Base-by-base conservation (phyloP, 345 rosid species). In the Eucalyptus cloeziana region DNA sequence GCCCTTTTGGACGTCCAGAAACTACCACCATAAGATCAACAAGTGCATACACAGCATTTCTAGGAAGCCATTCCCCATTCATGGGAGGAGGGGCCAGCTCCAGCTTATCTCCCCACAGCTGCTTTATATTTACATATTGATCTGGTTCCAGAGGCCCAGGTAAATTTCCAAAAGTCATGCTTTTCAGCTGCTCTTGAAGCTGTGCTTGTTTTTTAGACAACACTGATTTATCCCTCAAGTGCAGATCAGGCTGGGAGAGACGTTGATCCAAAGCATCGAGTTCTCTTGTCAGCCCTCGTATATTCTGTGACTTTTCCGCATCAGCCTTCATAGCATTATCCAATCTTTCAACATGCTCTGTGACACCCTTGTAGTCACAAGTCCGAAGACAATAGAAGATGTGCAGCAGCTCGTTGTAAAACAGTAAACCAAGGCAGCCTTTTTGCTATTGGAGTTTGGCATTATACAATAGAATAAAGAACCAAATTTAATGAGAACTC, bases 31-130 rank as follows among this genome's bases (percentile, higher is more conserved):
- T 97, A 86, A 98, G 99, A 91, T 98, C 98, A 89, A 98, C 96
- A 88, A 98, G 94, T 51, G 99, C 97, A 93, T 92, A 93, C 49
- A 97, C 95, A 88, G 99, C 99, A 93, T 91, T 93, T 93, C 96
- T 96, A 15, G 99, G 99, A 60, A 98, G 93, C 99, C 99, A 98
- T 89, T 97, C 97, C 88, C 99, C 99, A 93, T 97, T 94, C 50
- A 98, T 92, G 44, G 99, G 99, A 90, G 96, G 92, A 47, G 96
- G 97, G 83, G 99, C 98, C 71, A 98, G 95, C 86, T 96, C 88
- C 90, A 98, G 95, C 94, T 91, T 95, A 91, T 96, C 98, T 80
- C 94, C 94, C 93, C 91, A 92, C 13, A 92, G 89, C 90, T 93
- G 92, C 87, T 91, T 93, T 49, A 92, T 85, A 89, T 92, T 95